Base-by-base conservation (phyloP, 306 rosid genomes). In the Lathyrus oleraceus region DNA sequence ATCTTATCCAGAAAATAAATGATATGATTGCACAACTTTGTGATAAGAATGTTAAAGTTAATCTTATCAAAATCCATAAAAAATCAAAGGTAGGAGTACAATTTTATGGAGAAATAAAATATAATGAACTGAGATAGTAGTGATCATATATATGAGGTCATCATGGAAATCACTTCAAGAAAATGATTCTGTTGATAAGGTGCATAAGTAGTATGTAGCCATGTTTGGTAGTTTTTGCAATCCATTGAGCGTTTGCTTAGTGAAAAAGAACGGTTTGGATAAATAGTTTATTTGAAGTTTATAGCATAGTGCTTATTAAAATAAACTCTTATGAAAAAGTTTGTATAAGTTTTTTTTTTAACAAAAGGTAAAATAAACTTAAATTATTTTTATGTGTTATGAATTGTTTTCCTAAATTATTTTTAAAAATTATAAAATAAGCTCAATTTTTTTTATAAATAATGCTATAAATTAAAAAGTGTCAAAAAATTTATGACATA, bases 1-100 rank as follows among this genome's bases (percentile, higher is more conserved):
- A 44, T 71, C 77, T 75, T 75, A 74, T 75, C 81, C 48, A 17
- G 51, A 66, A 12, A 49, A 58, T 64, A 67, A 66, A 44, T 12
- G 52, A 5, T 45, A 16, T 56, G 40, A 66, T 52, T 75, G 73
- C 64, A 62, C 14, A 4, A 73, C 71, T 28, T 15, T 67, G 56
- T 39, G 74, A 70, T 64, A 69, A 68, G 63, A 58, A 72, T 17
- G 54, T 42, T 19, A 74, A 45, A 5, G 10, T 38, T n/a, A 5
- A 70, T 70, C 40, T 80, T 72, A 48, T 75, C 53, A 57, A 35
- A 35, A 35, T 35, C 10, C 16, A 62, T 30, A 35, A 17, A 54
- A 23, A 71, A 44, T 3, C 2, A 51, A 77, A 60, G 30, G 28
- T 25, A n/a, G n/a, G n/a, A n/a, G n/a, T n/a, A 25, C 0, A 25